Percentiles rank a stretch among this genome's conserved stretches.
These are phyloP conservation scores for Suzukiozyma palmioleophila DNA, from an alignment of 1,139 yeast genomes.

Conservation along the genomic window DNA sequence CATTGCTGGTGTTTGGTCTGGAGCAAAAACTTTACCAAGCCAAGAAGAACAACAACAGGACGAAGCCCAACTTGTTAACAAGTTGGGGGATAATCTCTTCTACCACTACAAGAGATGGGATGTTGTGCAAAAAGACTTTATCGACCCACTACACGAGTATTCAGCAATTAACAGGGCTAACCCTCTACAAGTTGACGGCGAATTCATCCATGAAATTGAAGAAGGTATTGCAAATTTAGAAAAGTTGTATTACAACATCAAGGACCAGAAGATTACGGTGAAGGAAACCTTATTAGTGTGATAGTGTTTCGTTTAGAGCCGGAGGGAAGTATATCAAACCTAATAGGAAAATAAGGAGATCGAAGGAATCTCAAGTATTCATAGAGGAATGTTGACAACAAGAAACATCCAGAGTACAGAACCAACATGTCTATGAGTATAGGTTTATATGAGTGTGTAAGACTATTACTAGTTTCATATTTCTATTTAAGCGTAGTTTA, in stretches of 20 bases:
- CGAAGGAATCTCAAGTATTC: too few species aligned
- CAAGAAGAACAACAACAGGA: slow-evolving; percentile 26
- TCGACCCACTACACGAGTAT: slow-evolving; percentile 18
- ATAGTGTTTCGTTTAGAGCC: too few species aligned
- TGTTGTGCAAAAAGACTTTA: slow-evolving; percentile 16
- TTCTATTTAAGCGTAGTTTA: too few species aligned
- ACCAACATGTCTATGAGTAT: too few species aligned
- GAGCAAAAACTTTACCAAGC: slow-evolving; percentile 22
- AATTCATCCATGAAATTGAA: slow-evolving; percentile 20
- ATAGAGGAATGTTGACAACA: too few species aligned
- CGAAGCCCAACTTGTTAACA: slow-evolving; percentile 20
- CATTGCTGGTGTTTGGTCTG: slow-evolving; percentile 45
- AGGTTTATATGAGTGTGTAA: too few species aligned
- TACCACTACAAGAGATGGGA: slow-evolving; percentile 24
- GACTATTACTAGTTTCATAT: too few species aligned
- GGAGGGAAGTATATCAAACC: too few species aligned
- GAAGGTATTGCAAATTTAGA: slow-evolving; percentile 19
- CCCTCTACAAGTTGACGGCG: slow-evolving; percentile 23
- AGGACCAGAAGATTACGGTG: slow-evolving; percentile 10
- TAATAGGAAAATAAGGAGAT: too few species aligned
- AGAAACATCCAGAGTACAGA: too few species aligned
- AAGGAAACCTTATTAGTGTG: slow-evolving; percentile 7
- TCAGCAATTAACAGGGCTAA: slow-evolving; percentile 21
- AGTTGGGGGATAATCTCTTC: slow-evolving; percentile 18
- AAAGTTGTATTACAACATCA: slow-evolving; percentile 20